Percentiles rank a stretch among this genome's conserved stretches.
phyloP scores from a whole-genome alignment of 176 grass and related monocot genomes.

The Puya raimondii region DNA sequence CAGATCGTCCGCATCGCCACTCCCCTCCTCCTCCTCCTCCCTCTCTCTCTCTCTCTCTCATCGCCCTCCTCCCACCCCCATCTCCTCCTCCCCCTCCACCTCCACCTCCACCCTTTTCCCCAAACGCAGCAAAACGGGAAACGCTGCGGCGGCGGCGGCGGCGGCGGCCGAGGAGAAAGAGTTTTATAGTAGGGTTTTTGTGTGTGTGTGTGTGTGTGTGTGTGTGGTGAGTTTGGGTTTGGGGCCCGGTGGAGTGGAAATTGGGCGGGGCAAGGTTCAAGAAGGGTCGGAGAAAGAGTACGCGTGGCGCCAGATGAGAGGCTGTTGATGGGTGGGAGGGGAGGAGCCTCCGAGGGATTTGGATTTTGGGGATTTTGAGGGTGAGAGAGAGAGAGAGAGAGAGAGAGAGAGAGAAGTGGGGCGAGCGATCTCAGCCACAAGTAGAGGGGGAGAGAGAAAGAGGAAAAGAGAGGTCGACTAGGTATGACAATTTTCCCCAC shows the following conservation, averaged over 20 bases:
- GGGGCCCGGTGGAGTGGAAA: neutral
- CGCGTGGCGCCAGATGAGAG: neutral
- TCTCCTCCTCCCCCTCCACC: neutral
- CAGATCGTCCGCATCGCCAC: slow-evolving; percentile 81
- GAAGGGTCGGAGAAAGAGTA: neutral
- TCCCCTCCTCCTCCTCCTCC: neutral
- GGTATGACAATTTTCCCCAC: too few species aligned
- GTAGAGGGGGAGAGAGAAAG: neutral
- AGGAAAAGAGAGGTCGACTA: neutral
- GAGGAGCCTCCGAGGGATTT: neutral
- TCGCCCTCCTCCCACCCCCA: slow-evolving; percentile 11
- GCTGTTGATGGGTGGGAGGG: neutral
- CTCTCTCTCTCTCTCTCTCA: slow-evolving; percentile 20
- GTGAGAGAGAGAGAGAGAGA: neutral
- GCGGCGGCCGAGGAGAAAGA: slow-evolving; percentile 7
- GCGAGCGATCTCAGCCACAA: neutral
- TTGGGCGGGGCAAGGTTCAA: too few species aligned
- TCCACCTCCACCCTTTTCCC: neutral
- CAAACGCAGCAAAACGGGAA: neutral
- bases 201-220: neutral
- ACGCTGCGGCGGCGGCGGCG: neutral
- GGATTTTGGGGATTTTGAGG: neutral
- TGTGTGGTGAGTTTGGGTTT: neutral
- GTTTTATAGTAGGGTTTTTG: neutral
- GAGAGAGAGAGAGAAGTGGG: too few species aligned